Percentiles rank a stretch among this genome's conserved stretches.
These are phyloP conservation scores for Ascoidea asiatica DNA, from an alignment of 805 yeast species.

Conservation along the genomic window DNA sequence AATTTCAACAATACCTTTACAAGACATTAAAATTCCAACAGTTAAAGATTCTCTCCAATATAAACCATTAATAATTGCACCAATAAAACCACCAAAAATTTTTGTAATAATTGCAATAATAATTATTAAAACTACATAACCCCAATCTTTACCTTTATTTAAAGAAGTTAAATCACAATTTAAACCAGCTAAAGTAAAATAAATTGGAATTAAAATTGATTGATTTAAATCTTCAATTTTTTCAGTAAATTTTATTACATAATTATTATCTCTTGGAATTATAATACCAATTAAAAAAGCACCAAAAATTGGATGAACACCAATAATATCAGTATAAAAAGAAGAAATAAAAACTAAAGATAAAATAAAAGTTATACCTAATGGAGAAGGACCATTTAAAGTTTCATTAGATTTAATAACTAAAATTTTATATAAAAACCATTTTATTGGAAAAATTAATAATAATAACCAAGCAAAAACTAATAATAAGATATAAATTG, in stretches of 20 bases:
- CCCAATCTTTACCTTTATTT: constrained; percentile 64
- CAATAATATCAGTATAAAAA: constrained; percentile 71
- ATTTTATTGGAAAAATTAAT: constrained; percentile 42
- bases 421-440: constrained; percentile 30
- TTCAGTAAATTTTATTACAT: constrained; percentile 54
- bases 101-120: constrained; percentile 57
- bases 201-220: constrained; percentile 58
- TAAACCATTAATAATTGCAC: constrained; percentile 48
- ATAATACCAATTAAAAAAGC: constrained; percentile 69
- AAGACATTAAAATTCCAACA: constrained; percentile 74
- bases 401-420: constrained; percentile 37
- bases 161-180: constrained; percentile 54
- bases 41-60: constrained; percentile 63
- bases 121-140: constrained; percentile 54
- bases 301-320: constrained; percentile 80
- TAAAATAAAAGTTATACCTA: constrained; percentile 43
- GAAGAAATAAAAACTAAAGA: constrained; percentile 55
- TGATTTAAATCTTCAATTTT: constrained; percentile 70
- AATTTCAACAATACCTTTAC: constrained; percentile 81
- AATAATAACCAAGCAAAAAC: constrained; percentile 59
- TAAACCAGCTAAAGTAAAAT: constrained; percentile 71
- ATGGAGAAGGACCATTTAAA: constrained; percentile 41
- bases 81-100: constrained; percentile 50
- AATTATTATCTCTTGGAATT: constrained; percentile 65
- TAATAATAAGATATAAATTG: constrained; percentile 54